Evolutionary conservation across 768 basidiomycete genomes (phyloP).

Genomic region (Trametes cubensis): DNA sequence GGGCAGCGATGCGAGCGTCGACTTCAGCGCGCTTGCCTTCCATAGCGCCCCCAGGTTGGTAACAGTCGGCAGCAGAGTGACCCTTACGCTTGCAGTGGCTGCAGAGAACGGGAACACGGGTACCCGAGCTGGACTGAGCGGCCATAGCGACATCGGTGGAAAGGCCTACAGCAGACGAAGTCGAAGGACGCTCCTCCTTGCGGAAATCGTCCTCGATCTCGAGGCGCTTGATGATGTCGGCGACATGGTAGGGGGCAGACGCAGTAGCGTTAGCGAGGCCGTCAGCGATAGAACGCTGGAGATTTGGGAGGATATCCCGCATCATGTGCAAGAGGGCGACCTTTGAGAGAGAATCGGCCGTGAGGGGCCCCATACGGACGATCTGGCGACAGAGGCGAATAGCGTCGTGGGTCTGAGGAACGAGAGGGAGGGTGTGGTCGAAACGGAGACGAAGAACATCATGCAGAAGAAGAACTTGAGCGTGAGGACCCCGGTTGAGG

Average conservation of each 20-base stretch:
- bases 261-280: background rate
- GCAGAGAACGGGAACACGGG: background rate
- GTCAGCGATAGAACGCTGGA: background rate
- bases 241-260: background rate
- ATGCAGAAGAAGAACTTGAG: conserved; percentile 2
- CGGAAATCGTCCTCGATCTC: background rate
- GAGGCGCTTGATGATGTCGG: background rate
- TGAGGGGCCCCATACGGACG: conserved; percentile 1
- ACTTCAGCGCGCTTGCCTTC: background rate
- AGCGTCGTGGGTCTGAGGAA: background rate
- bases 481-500: background rate
- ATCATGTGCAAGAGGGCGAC: conserved; percentile 4
- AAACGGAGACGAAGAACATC: background rate
- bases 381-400: background rate
- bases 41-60: background rate
- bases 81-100: background rate
- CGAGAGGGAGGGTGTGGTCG: background rate
- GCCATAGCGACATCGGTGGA: background rate
- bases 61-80: background rate
- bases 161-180: background rate
- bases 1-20: background rate
- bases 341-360: conserved; percentile 1
- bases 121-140: background rate
- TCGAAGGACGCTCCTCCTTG: background rate
- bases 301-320: background rate